Conservation (phyloP, 2,329 filamentous ascomycete species). For the Paramyrothecium roridum region DNA sequence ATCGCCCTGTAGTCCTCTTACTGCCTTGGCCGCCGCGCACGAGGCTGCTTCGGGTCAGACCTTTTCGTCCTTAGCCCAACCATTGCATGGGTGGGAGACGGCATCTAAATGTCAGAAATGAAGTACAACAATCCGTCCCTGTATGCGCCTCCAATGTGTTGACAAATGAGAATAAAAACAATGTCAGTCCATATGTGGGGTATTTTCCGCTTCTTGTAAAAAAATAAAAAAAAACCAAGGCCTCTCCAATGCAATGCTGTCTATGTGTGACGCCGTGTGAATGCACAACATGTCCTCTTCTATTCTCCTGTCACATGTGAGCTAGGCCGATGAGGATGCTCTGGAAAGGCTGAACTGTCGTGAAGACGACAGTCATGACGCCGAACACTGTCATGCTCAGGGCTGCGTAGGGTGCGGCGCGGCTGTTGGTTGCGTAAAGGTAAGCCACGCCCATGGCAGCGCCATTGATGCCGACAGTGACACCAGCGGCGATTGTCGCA, state of each 20-base stretch:
- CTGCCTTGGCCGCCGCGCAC: not conserved
- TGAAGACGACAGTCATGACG: conserved; percentile 52
- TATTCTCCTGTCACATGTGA: conserved; percentile 10
- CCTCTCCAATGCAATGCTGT: too few species aligned
- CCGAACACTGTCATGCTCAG: conserved; percentile 57
- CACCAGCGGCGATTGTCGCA: conserved; percentile 44
- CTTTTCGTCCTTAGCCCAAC: not conserved
- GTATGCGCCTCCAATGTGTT: too few species aligned
- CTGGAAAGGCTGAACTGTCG: conserved; percentile 44
- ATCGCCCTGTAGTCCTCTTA: not conserved
- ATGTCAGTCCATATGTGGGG: too few species aligned
- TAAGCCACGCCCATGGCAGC: conserved; percentile 59
- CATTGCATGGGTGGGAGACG: not conserved
- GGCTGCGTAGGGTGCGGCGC: conserved; percentile 52
- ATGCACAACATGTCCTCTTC: too few species aligned
- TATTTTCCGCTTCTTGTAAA: too few species aligned
- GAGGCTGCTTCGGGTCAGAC: not conserved
- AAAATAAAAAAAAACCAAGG: too few species aligned
- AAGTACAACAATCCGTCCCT: too few species aligned
- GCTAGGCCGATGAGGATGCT: conserved; percentile 31
- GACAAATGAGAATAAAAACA: too few species aligned
- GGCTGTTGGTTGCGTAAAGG: conserved; percentile 50
- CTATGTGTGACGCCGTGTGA: too few species aligned
- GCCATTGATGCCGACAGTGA: conserved; percentile 55
- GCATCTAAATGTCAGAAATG: too few species aligned